Conservation (phyloP, 148 eudicot genomes). For the Fagopyrum esculentum region DNA sequence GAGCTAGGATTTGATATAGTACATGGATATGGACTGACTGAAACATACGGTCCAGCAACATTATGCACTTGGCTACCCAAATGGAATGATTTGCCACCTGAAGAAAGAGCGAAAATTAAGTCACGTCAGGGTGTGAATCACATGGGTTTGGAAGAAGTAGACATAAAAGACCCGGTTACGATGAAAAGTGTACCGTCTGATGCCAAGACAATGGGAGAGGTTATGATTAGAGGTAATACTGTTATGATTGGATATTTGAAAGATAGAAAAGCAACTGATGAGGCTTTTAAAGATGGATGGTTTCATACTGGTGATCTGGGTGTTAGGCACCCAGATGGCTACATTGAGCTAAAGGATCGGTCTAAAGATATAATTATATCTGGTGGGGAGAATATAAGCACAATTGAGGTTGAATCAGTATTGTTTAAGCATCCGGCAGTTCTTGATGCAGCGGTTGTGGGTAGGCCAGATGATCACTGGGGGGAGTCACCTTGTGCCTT, state of each 20-base stretch:
- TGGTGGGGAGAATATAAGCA: slow-evolving; percentile 74
- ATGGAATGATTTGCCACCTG: slow-evolving; percentile 41
- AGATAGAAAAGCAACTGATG: slow-evolving; percentile 38
- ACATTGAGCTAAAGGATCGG: slow-evolving; percentile 59
- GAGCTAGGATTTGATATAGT: slow-evolving; percentile 44
- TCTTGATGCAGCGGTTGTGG: slow-evolving; percentile 63
- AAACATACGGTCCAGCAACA: slow-evolving; percentile 66
- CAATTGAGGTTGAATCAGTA: slow-evolving; percentile 60
- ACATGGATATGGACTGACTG: slow-evolving; percentile 65
- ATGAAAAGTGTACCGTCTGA: slow-evolving; percentile 55
- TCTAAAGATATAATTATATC: slow-evolving; percentile 66
- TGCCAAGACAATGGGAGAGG: slow-evolving; percentile 63
- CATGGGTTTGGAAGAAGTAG: slow-evolving; percentile 48
- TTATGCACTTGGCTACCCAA: slow-evolving; percentile 61
- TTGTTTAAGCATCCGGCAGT: slow-evolving; percentile 51
- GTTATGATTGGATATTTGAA: slow-evolving; percentile 65
- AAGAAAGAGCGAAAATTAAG: slow-evolving; percentile 38
- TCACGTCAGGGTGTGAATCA: slow-evolving; percentile 60
- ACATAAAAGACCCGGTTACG: slow-evolving; percentile 43
- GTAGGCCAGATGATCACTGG: slow-evolving; percentile 63
- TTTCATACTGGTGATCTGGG: slow-evolving; percentile 61
- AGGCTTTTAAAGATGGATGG: slow-evolving; percentile 65
- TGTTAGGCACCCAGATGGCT: slow-evolving; percentile 51
- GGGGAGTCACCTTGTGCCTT: slow-evolving; percentile 78
- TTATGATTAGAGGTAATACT: slow-evolving; percentile 72